Conservation (phyloP, 78 protist genomes). For the Dictyostelium capitatum region DNA sequence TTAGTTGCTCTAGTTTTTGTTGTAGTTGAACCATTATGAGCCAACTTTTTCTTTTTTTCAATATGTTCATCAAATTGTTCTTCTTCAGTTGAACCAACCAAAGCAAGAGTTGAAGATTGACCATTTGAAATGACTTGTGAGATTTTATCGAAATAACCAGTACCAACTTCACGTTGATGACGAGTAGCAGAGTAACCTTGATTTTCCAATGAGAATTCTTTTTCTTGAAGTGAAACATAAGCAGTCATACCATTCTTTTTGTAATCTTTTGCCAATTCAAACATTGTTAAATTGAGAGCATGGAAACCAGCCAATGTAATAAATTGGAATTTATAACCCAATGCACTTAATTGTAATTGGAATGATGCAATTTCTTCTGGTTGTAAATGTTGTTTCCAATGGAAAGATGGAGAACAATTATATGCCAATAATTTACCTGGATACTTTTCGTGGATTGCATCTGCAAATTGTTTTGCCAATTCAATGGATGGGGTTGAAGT, state of each 20-base stretch:
- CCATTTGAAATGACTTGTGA: slow-evolving; percentile 78
- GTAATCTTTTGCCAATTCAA: slow-evolving; percentile 55
- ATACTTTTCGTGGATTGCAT: slow-evolving; percentile 73
- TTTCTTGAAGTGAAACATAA: slow-evolving; percentile 64
- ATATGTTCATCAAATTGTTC: slow-evolving; percentile 71
- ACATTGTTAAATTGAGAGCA: slow-evolving; percentile 82
- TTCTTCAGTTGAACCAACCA: slow-evolving; percentile 76
- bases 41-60: slow-evolving; percentile 34
- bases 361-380: slow-evolving; percentile 89
- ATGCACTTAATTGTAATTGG: slow-evolving; percentile 81
- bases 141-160: slow-evolving; percentile 76
- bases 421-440: slow-evolving; percentile 92
- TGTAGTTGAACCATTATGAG: not conserved
- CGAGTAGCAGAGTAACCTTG: slow-evolving; percentile 69
- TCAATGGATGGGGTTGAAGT: slow-evolving; percentile 90
- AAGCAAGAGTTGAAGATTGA: slow-evolving; percentile 74
- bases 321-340: slow-evolving; percentile 96
- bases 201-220: slow-evolving; percentile 39
- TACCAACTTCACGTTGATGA: slow-evolving; percentile 81
- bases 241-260: slow-evolving; percentile 59
- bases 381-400: slow-evolving; percentile 95
- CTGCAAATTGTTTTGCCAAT: slow-evolving; percentile 92
- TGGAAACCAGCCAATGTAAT: slow-evolving; percentile 97
- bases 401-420: slow-evolving; percentile 97
- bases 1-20: not conserved